phyloP scores from a whole-genome alignment of 148 eudicot species.

The Camellia lanceoleosa region DNA sequence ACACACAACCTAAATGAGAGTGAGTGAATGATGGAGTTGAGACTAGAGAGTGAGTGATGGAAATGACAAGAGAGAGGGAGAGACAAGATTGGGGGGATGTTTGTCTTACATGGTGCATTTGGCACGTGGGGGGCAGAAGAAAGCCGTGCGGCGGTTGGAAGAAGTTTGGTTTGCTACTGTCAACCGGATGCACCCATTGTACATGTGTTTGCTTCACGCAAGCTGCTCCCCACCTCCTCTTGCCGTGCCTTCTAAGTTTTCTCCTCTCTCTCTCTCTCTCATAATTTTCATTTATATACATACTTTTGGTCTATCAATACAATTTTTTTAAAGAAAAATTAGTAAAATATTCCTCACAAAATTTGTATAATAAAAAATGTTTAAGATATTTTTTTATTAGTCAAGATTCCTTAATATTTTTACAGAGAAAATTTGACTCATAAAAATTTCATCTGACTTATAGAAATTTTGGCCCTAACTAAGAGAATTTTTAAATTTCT shows the following conservation, averaged over 20 bases:
- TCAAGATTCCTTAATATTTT: no score
- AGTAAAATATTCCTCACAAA: no score
- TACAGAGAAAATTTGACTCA: no score
- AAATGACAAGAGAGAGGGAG: background rate
- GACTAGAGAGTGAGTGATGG: background rate
- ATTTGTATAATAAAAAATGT: no score
- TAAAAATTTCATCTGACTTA: no score
- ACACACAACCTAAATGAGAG: no score
- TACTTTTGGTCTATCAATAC: no score
- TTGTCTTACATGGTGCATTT: background rate
- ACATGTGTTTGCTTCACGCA: background rate
- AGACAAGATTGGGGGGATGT: background rate
- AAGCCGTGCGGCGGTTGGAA: background rate
- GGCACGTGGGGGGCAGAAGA: background rate
- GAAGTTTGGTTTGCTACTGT: background rate
- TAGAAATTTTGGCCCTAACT: no score
- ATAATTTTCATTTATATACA: no score
- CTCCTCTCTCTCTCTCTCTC: constrained; percentile 13
- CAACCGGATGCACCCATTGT: background rate
- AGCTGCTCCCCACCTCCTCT: constrained; percentile 18
- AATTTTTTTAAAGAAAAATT: no score
- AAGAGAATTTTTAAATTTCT: no score
- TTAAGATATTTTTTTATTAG: no score
- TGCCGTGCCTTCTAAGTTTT: constrained; percentile 67
- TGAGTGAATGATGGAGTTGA: background rate